phyloP scores from a whole-genome alignment of 139 green algal genomes.

The Chlorella sp. region DNA sequence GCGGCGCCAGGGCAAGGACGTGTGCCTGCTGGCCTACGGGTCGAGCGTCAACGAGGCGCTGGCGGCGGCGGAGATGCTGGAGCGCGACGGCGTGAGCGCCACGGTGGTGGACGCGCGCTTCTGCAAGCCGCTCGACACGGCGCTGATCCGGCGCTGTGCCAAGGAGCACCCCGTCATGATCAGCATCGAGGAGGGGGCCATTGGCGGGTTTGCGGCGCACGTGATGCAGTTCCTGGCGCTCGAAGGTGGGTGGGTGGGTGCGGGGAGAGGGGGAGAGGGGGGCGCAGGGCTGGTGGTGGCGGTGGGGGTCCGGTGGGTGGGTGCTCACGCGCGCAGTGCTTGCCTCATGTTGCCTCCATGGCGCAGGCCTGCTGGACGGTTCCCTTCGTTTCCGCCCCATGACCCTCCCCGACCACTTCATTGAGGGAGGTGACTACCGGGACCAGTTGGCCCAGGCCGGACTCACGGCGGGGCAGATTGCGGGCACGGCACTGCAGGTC shows the following conservation, averaged over 20 bases:
- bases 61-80: constrained; percentile 80
- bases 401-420: constrained; percentile 89
- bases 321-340: neutral
- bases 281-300: no score
- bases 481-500: constrained; percentile 64
- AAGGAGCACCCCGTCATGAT: constrained; percentile 88
- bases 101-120: constrained; percentile 95
- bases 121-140: constrained; percentile 96
- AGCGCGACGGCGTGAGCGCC: constrained; percentile 66
- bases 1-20: constrained; percentile 77
- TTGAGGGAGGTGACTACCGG: constrained; percentile 80
- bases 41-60: constrained; percentile 77
- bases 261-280: no score
- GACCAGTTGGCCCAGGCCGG: constrained; percentile 91
- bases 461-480: constrained; percentile 81
- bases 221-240: constrained; percentile 89
- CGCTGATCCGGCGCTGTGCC: constrained; percentile 48
- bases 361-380: constrained; percentile 84
- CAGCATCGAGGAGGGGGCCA: constrained; percentile 93
- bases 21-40: constrained; percentile 90
- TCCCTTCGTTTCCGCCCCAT: constrained; percentile 93
- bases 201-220: constrained; percentile 94
- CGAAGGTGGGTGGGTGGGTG: constrained; percentile 42
- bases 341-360: neutral
- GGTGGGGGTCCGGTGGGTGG: no score